Evolutionary conservation across 306 rosid species (phyloP).

Genomic region (Prunus kanzakura): DNA sequence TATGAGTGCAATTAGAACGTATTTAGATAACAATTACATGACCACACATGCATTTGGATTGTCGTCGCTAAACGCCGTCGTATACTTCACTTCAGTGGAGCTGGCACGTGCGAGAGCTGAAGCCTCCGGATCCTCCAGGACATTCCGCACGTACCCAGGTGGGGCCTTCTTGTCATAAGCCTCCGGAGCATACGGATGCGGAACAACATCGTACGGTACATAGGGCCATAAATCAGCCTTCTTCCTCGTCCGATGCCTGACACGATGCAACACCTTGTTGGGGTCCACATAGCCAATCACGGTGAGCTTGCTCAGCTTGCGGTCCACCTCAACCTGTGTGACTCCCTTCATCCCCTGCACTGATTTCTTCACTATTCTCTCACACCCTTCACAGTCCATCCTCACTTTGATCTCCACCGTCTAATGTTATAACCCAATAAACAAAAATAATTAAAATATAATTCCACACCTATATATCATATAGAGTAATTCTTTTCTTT

Average conservation of each 20-base stretch:
- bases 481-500: too few relatives aligned
- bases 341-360: conserved; percentile 54
- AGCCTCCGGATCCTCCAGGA: conserved; percentile 25
- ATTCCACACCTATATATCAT: too few relatives aligned
- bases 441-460: neutral
- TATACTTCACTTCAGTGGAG: conserved; percentile 39
- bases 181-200: conserved; percentile 44
- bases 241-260: conserved; percentile 48
- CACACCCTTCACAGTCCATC: conserved; percentile 53
- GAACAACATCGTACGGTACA: conserved; percentile 41
- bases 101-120: conserved; percentile 40
- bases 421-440: neutral
- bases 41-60: conserved; percentile 44
- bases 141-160: conserved; percentile 53
- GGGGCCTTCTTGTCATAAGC: conserved; percentile 55
- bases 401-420: conserved; percentile 55
- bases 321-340: conserved; percentile 37
- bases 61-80: conserved; percentile 53
- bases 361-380: conserved; percentile 38
- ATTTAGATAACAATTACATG: conserved; percentile 16
- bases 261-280: conserved; percentile 33
- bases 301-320: conserved; percentile 42
- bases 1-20: neutral
- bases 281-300: conserved; percentile 47
- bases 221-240: conserved; percentile 55